phyloP scores from a whole-genome alignment of 148 eudicot genomes.

The Camellia japonica region DNA sequence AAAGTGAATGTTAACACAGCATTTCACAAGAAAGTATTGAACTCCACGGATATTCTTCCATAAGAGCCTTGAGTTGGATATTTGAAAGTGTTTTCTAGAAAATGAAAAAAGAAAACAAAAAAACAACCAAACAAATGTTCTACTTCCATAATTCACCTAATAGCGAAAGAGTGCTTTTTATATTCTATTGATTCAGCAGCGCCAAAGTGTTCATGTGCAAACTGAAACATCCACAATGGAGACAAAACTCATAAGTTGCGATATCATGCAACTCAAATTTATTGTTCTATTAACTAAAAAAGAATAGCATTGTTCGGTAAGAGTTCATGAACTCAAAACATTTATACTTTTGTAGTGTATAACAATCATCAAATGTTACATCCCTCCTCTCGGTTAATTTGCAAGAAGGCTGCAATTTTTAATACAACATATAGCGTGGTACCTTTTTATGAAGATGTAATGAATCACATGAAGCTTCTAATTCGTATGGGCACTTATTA shows the following conservation, averaged over 20 bases:
- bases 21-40: too few relatives aligned
- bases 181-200: too few relatives aligned
- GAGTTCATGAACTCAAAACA: background rate
- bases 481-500: too few relatives aligned
- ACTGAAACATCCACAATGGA: background rate
- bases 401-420: background rate
- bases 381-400: background rate
- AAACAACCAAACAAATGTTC: constrained; percentile 5
- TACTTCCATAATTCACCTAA: too few relatives aligned
- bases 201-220: too few relatives aligned
- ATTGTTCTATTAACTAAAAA: background rate
- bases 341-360: background rate
- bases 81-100: too few relatives aligned
- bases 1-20: too few relatives aligned
- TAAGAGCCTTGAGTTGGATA: too few relatives aligned
- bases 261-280: background rate
- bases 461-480: too few relatives aligned
- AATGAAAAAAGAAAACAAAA: too few relatives aligned
- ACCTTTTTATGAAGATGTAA: background rate
- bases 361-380: background rate
- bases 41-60: too few relatives aligned
- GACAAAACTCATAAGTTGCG: background rate
- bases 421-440: background rate
- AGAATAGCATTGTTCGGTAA: background rate
- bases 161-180: too few relatives aligned